Conservation (phyloP, 164 flowering plant genomes). For the Warburgia ugandensis region DNA sequence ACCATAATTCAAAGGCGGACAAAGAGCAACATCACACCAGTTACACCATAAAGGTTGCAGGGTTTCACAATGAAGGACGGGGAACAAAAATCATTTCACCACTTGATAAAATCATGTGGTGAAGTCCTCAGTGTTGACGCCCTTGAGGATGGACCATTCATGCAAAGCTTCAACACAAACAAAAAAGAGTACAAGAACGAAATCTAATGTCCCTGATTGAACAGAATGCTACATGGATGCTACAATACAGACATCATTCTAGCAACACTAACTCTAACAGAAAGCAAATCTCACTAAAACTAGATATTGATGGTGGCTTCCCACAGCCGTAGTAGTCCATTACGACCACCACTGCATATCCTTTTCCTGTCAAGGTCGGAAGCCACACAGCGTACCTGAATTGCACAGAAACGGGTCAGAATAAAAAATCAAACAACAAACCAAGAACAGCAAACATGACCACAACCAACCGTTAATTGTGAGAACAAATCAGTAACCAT, state of each 20-base stretch:
- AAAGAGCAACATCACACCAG: too few relatives aligned
- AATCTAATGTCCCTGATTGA: too few relatives aligned
- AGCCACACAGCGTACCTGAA: constrained; percentile 85
- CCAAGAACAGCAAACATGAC: too few relatives aligned
- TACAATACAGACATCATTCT: background rate
- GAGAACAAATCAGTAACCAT: background rate
- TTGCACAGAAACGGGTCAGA: background rate
- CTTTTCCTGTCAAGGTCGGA: constrained; percentile 96
- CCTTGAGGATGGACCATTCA: too few relatives aligned
- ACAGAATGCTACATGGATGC: background rate
- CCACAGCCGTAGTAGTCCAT: constrained; percentile 92
- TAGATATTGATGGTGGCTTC: constrained; percentile 96
- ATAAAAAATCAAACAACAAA: background rate
- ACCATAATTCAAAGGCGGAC: too few relatives aligned
- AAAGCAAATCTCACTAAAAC: background rate
- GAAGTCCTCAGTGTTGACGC: too few relatives aligned
- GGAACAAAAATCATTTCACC: too few relatives aligned
- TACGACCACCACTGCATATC: constrained; percentile 94
- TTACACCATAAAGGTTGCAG: too few relatives aligned
- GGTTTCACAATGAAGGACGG: too few relatives aligned
- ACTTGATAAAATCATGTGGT: too few relatives aligned
- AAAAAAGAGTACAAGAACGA: too few relatives aligned
- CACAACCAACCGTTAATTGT: background rate
- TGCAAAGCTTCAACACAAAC: too few relatives aligned
- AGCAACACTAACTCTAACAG: background rate